Evolutionary conservation across 2,329 filamentous ascomycete genomes (phyloP).

Genomic region (Berkeleyomyces basicola): DNA sequence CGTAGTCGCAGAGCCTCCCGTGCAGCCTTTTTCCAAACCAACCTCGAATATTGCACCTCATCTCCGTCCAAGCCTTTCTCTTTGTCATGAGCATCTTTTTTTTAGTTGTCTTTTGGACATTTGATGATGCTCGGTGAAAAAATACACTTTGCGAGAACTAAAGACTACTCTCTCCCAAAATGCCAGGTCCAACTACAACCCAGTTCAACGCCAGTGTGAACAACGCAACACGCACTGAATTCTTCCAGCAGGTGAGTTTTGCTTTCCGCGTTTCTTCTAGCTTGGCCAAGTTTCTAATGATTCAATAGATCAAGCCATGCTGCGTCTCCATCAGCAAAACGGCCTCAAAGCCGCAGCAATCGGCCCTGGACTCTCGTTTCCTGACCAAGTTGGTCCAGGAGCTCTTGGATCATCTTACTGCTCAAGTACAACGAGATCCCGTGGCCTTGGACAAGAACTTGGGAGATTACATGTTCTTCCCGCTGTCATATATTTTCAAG

Average conservation of each 20-base stretch:
- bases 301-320: conserved; percentile 41
- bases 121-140: too few species aligned
- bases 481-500: conserved; percentile 72
- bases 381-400: conserved; percentile 30
- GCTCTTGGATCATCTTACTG: conserved; percentile 30
- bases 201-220: not conserved
- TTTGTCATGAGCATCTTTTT: not conserved
- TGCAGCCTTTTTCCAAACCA: not conserved
- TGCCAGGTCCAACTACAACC: not conserved
- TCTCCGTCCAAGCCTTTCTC: not conserved
- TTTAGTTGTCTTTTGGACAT: too few species aligned
- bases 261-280: not conserved
- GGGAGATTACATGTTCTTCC: conserved; percentile 91
- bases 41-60: not conserved
- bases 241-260: conserved; percentile 23
- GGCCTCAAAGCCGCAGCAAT: conserved; percentile 31
- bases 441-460: conserved; percentile 57
- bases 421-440: conserved; percentile 27
- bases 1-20: not conserved
- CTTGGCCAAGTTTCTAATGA: conserved; percentile 5
- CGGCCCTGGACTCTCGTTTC: conserved; percentile 25
- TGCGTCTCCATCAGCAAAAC: conserved; percentile 45
- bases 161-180: not conserved
- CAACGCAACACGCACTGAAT: conserved; percentile 19
- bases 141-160: not conserved